A percentile compares a stretch with the other conserved stretches of the same genome.
These are phyloP conservation scores for Cymbopogon flexuosus DNA, from an alignment of 202 grass and related monocot genomes.

Conservation along the genomic window DNA sequence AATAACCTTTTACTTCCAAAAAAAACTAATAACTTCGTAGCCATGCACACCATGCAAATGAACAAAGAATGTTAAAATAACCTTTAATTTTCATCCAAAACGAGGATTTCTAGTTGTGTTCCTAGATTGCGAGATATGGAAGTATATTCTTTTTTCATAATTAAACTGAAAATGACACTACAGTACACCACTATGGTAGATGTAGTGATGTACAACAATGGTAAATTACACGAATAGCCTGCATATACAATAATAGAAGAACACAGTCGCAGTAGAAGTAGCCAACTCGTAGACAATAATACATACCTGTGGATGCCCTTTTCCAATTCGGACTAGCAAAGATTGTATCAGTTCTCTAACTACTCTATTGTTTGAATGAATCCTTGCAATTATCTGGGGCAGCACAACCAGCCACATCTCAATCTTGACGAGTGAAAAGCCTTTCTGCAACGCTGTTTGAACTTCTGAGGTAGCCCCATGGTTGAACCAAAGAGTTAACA, in stretches of 20 bases:
- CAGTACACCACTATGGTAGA: neutral
- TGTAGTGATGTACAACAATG: neutral
- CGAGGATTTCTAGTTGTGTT: neutral
- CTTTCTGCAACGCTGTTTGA: constrained; percentile 80
- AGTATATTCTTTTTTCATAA: neutral
- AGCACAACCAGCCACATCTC: constrained; percentile 99
- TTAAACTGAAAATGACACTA: neutral
- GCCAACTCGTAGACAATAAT: neutral
- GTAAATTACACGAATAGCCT: neutral
- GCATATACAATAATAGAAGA: neutral
- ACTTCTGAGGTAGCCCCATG: constrained; percentile 79
- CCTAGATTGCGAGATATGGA: constrained; percentile 14
- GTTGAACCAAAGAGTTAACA: constrained; percentile 98
- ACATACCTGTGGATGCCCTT: constrained; percentile 84
- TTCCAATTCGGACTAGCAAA: constrained; percentile 88
- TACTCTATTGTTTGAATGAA: constrained; percentile 86
- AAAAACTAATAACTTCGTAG: neutral
- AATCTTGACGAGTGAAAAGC: constrained; percentile 92
- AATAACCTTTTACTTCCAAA: neutral
- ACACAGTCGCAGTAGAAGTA: neutral
- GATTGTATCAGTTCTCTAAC: constrained; percentile 97
- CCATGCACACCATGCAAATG: constrained; percentile 1
- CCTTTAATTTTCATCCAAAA: neutral
- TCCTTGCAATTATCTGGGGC: constrained; percentile 98
- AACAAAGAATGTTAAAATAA: neutral